phyloP scores from a whole-genome alignment of 2,329 filamentous ascomycete genomes.

The Aspergillus floridensis region DNA sequence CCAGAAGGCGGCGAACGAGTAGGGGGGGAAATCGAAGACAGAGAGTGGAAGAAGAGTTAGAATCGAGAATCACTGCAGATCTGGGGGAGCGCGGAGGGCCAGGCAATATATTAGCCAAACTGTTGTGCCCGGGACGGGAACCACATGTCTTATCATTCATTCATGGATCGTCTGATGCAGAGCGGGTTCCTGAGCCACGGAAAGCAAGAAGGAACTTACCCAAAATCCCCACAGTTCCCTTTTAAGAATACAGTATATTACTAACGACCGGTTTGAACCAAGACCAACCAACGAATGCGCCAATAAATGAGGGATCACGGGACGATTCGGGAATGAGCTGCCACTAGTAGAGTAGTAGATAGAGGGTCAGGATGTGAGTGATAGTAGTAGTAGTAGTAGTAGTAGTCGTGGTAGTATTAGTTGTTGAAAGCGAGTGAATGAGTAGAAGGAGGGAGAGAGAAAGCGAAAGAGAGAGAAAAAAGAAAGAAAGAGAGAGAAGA shows the following conservation, averaged over 20 bases:
- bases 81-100: neutral
- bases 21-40: conserved; percentile 7
- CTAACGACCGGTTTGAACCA: too few relatives aligned
- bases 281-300: conserved; percentile 8
- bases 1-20: conserved; percentile 14
- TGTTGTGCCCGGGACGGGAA: conserved; percentile 1
- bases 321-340: conserved; percentile 8
- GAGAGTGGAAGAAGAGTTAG: neutral
- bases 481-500: neutral
- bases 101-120: neutral
- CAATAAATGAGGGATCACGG: conserved; percentile 18
- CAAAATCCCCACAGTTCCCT: neutral
- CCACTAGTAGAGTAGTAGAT: conserved; percentile 7
- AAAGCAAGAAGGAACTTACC: conserved; percentile 8
- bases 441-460: conserved; percentile 6
- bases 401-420: too few relatives aligned
- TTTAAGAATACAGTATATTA: neutral
- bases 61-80: neutral
- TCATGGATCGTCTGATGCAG: neutral
- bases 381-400: too few relatives aligned
- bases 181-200: neutral
- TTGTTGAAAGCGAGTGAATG: neutral
- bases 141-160: neutral
- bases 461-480: conserved; percentile 6
- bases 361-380: conserved; percentile 1